These are phyloP conservation scores for Cyclotella baltica DNA, from an alignment of 108 stramenopile genomes.

Conservation along the genomic window DNA sequence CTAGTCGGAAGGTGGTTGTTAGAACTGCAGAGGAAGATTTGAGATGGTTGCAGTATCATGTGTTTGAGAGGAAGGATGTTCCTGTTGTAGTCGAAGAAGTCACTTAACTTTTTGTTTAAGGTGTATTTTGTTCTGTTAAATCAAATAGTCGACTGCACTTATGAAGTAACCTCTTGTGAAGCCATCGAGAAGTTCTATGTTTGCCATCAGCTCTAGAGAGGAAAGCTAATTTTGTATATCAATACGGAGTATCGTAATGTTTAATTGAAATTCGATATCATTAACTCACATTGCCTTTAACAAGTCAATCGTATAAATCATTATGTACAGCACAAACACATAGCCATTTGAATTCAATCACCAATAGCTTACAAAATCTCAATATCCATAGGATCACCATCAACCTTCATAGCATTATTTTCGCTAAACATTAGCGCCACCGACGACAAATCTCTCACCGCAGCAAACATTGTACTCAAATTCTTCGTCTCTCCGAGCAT, in stretches of 20 bases:
- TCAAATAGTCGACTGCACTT: too few relatives aligned
- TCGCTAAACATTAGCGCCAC: constrained; percentile 12
- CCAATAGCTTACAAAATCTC: constrained; percentile 8
- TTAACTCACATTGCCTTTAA: not conserved
- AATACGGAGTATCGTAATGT: not conserved
- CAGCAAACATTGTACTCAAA: constrained; percentile 17
- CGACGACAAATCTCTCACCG: constrained; percentile 19
- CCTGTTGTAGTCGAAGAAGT: not conserved
- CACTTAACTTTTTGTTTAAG: not conserved
- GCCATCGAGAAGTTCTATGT: too few relatives aligned
- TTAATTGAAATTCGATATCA: not conserved
- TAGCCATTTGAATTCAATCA: not conserved
- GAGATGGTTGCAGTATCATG: constrained; percentile 84
- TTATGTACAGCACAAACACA: not conserved
- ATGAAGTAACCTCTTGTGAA: too few relatives aligned
- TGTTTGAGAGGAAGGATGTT: constrained; percentile 37
- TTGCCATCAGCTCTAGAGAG: too few relatives aligned
- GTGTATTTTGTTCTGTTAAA: not conserved
- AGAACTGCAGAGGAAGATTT: constrained; percentile 80
- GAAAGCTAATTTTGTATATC: too few relatives aligned
- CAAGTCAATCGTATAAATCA: not conserved
- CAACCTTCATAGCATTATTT: not conserved
- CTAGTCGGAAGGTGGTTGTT: constrained; percentile 67
- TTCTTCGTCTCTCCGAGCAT: constrained; percentile 12
- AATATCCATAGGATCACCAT: constrained; percentile 28